These are phyloP conservation scores for Dendryphion nanum DNA, from an alignment of 2,329 filamentous ascomycete genomes.

Conservation along the genomic window DNA sequence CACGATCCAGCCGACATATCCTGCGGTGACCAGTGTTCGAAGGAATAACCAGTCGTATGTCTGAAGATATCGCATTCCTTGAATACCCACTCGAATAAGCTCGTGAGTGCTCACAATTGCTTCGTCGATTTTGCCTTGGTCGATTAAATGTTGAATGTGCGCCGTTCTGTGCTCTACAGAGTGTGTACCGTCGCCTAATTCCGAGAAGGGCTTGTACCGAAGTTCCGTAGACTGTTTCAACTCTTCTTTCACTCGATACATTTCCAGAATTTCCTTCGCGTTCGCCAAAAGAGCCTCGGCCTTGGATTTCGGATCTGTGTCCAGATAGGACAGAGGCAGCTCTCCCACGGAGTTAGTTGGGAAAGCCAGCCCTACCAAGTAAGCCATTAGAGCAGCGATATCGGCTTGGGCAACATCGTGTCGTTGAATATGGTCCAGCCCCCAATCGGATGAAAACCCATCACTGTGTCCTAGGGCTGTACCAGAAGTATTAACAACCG, in stretches of 20 bases:
- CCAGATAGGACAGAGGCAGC: slow-evolving; percentile 79
- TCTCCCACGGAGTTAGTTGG: slow-evolving; percentile 96
- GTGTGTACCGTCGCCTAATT: slow-evolving; percentile 62
- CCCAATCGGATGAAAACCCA: slow-evolving; percentile 84
- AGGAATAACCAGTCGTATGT: slow-evolving; percentile 99
- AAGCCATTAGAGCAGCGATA: slow-evolving; percentile 92
- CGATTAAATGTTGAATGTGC: slow-evolving; percentile 67
- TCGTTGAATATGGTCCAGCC: slow-evolving; percentile 72
- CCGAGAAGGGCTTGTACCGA: slow-evolving; percentile 72
- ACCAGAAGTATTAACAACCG: slow-evolving; percentile 56
- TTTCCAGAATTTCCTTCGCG: slow-evolving; percentile 83
- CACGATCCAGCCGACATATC: slow-evolving; percentile 93
- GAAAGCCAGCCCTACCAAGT: slow-evolving; percentile 82
- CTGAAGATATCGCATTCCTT: slow-evolving; percentile 88
- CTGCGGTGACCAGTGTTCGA: slow-evolving; percentile 79
- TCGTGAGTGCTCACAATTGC: slow-evolving; percentile 77
- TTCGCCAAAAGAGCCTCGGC: slow-evolving; percentile 83
- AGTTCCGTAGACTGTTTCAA: slow-evolving; percentile 75
- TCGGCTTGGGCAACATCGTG: slow-evolving; percentile 95
- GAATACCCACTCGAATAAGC: slow-evolving; percentile 72
- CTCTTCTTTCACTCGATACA: slow-evolving; percentile 92
- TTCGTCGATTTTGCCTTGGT: slow-evolving; percentile 64
- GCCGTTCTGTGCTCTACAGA: slow-evolving; percentile 66
- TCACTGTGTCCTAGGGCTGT: slow-evolving; percentile 82
- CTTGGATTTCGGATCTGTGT: slow-evolving; percentile 71